Evolutionary conservation across 352 stramenopile genomes (phyloP), one percentile per base, ranked within the genome.

Genomic region (Nothophytophthora sp.): DNA sequence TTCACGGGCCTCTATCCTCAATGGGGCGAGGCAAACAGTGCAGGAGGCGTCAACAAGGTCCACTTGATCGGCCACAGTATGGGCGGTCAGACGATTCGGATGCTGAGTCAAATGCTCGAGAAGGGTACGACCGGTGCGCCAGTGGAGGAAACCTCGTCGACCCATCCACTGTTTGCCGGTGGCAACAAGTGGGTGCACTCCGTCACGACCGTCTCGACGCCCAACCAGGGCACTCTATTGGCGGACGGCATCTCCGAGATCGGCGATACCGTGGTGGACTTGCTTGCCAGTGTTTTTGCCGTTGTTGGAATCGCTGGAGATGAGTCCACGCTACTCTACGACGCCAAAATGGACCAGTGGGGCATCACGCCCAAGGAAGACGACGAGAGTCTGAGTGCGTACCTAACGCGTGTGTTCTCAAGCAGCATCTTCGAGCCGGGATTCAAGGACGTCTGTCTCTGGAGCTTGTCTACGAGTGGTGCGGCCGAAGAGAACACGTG

Each of bases 141-240:
- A n/a, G n/a, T n/a, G n/a, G n/a, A n/a, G n/a, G n/a, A n/a, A n/a
- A n/a, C n/a, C n/a, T n/a, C n/a, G n/a, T n/a, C n/a, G n/a, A n/a
- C n/a, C n/a, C n/a, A n/a, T n/a, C n/a, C n/a, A n/a, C n/a, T n/a
- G n/a, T n/a, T n/a, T n/a, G n/a, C n/a, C n/a, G n/a, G n/a, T n/a
- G n/a, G n/a, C n/a, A n/a, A n/a, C n/a, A n/a, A n/a, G n/a, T n/a
- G n/a, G n/a, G n/a, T n/a, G n/a, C n/a, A n/a, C n/a, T n/a, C n/a
- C n/a, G n/a, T n/a, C n/a, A n/a, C n/a, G n/a, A n/a, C n/a, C n/a
- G n/a, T n/a, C n/a, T n/a, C n/a, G n/a, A n/a, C n/a, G n/a, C n/a
- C n/a, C n/a, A n/a, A 81, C 55, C 60, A 75, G 22, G 73, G 73
- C 20, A 69, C 71, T 7, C 39, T 61, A 5, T 50, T 85, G 18